phyloP scores from a whole-genome alignment of 2,329 filamentous ascomycete species.

The Dendrostoma leiphaemia region DNA sequence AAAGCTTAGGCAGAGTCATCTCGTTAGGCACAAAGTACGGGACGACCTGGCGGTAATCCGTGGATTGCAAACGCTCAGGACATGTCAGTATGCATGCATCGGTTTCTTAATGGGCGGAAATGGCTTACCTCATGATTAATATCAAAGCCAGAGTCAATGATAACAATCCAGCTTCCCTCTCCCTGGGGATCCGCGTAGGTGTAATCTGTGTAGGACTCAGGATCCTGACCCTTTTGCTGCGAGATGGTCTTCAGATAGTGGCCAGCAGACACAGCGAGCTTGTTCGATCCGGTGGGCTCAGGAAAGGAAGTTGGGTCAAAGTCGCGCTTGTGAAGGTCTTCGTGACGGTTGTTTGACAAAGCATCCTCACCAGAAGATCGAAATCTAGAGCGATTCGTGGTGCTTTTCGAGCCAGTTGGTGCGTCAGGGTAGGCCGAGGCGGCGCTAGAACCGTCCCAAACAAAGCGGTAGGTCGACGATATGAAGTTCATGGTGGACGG shows the following conservation, averaged over 20 bases:
- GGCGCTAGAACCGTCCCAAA: background rate
- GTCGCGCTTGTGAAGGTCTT: background rate
- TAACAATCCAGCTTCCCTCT: conserved; percentile 3
- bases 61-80: background rate
- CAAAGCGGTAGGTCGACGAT: background rate
- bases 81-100: too few species aligned
- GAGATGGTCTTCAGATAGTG: conserved; percentile 6
- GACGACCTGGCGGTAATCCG: background rate
- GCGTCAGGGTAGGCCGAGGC: background rate
- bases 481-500: conserved; percentile 6
- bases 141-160: conserved; percentile 10
- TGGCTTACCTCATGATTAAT: background rate
- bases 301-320: background rate
- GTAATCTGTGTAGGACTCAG: background rate
- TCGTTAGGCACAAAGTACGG: background rate
- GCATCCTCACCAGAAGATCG: too few species aligned
- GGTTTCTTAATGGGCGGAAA: too few species aligned
- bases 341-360: too few species aligned
- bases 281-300: background rate
- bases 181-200: conserved; percentile 7
- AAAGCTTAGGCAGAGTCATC: background rate
- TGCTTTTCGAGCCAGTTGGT: background rate
- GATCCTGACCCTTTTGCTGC: conserved; percentile 10
- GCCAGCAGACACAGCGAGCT: background rate
- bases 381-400: too few species aligned